These are phyloP conservation scores for Colletotrichum nymphaeae DNA, from an alignment of 2,329 filamentous ascomycete genomes.

Conservation along the genomic window DNA sequence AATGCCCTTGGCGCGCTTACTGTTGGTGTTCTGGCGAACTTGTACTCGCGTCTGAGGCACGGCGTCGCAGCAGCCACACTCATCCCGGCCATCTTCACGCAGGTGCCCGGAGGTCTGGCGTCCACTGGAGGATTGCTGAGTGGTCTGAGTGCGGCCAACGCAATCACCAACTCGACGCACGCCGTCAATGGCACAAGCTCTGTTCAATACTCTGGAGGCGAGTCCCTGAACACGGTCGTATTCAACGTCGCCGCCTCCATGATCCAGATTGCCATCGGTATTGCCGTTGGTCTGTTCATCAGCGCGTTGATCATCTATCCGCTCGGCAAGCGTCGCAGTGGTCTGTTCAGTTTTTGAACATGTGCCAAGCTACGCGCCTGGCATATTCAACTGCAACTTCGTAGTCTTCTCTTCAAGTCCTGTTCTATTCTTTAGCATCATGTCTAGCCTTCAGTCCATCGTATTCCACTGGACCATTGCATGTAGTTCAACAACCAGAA, in stretches of 20 bases:
- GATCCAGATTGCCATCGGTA: slow-evolving; percentile 65
- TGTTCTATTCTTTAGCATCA: background rate
- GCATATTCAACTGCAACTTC: background rate
- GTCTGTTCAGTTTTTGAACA: slow-evolving; percentile 59
- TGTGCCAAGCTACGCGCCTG: background rate
- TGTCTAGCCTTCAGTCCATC: background rate
- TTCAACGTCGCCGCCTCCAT: slow-evolving; percentile 61
- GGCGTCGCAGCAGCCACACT: slow-evolving; percentile 61
- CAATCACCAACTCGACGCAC: slow-evolving; percentile 52
- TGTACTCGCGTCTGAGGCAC: slow-evolving; percentile 73
- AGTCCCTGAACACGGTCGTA: slow-evolving; percentile 48
- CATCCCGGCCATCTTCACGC: slow-evolving; percentile 60
- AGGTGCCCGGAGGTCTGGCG: slow-evolving; percentile 60
- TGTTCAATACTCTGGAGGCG: slow-evolving; percentile 38
- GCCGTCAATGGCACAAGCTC: slow-evolving; percentile 49
- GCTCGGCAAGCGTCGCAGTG: slow-evolving; percentile 60
- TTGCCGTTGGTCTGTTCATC: slow-evolving; percentile 62
- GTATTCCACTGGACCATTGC: background rate
- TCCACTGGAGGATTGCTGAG: slow-evolving; percentile 59
- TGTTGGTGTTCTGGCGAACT: slow-evolving; percentile 81
- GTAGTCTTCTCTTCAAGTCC: background rate
- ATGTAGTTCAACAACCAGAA: background rate
- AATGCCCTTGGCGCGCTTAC: slow-evolving; percentile 82
- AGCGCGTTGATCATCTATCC: slow-evolving; percentile 62
- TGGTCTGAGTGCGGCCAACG: slow-evolving; percentile 56